Percentiles rank a stretch among this genome's conserved stretches.
Conservation (phyloP, 116 monocot species). For the Trichopus zeylanicus region DNA sequence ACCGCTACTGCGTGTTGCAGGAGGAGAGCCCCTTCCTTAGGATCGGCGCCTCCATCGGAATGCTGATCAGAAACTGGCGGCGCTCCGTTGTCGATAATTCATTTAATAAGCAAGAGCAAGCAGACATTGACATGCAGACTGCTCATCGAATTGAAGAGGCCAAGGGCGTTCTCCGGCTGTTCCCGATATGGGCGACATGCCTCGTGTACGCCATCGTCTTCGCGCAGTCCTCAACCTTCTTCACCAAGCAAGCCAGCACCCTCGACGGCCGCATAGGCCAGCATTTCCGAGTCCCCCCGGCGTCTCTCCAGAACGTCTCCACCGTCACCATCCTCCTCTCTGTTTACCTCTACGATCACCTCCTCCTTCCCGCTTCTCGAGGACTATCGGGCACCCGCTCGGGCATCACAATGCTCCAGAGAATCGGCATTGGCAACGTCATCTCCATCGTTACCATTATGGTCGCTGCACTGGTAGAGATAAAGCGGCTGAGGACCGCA, state of each 20-base stretch:
- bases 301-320: slow-evolving; percentile 30
- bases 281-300: slow-evolving; percentile 25
- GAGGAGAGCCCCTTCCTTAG: slow-evolving; percentile 18
- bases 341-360: slow-evolving; percentile 31
- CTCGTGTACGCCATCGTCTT: slow-evolving; percentile 23
- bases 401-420: slow-evolving; percentile 46
- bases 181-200: slow-evolving; percentile 32
- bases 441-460: slow-evolving; percentile 19
- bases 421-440: slow-evolving; percentile 31
- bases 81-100: too few relatives aligned
- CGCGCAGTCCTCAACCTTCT: slow-evolving; percentile 34
- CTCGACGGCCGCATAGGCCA: slow-evolving; percentile 33
- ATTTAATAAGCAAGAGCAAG: too few relatives aligned
- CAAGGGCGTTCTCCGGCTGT: slow-evolving; percentile 11
- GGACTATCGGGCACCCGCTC: slow-evolving; percentile 16
- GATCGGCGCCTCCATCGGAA: slow-evolving; percentile 2
- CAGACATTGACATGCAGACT: background rate
- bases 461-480: slow-evolving; percentile 42
- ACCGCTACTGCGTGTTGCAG: slow-evolving; percentile 34
- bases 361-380: slow-evolving; percentile 26
- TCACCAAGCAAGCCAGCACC: slow-evolving; percentile 46
- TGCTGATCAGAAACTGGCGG: too few relatives aligned
- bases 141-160: background rate
- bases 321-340: slow-evolving; percentile 19
- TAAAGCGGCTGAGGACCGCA: slow-evolving; percentile 23